Evolutionary conservation across 139 green algal species (phyloP).

Genomic region (Micractinium conductrix): DNA sequence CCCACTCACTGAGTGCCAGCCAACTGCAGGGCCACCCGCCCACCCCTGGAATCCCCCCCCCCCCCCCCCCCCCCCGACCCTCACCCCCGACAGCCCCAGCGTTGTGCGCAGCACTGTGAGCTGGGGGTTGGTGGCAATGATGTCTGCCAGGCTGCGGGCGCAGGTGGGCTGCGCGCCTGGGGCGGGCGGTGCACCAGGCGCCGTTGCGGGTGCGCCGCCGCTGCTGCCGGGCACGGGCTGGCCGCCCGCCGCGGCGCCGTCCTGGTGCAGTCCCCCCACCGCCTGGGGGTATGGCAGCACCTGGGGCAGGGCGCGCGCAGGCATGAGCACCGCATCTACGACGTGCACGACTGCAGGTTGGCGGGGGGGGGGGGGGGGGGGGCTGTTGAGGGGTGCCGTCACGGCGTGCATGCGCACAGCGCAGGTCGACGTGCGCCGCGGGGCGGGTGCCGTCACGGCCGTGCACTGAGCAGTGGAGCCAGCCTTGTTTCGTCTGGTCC

Average conservation of each 20-base stretch:
- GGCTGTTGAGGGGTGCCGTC: too few relatives aligned
- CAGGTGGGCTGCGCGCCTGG: not conserved
- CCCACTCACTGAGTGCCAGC: not conserved
- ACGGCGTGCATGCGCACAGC: too few relatives aligned
- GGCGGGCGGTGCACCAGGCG: not conserved
- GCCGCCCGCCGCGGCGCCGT: not conserved
- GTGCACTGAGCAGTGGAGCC: too few relatives aligned
- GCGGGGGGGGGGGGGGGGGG: not conserved
- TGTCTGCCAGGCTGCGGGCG: not conserved
- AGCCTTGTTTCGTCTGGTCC: too few relatives aligned
- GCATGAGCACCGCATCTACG: constrained; percentile 13
- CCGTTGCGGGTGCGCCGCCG: not conserved
- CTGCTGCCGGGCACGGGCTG: not conserved
- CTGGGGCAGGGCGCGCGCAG: not conserved
- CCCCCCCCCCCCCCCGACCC: too few relatives aligned
- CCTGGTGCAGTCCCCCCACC: not conserved
- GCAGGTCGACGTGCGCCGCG: too few relatives aligned
- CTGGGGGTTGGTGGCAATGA: not conserved
- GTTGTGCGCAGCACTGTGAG: not conserved
- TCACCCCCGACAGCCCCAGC: not conserved
- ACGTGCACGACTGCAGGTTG: constrained; percentile 8
- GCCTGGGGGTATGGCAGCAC: constrained; percentile 3
- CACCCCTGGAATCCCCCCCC: too few relatives aligned
- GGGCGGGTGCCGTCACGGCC: too few relatives aligned
- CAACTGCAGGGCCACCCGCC: too few relatives aligned